Conservation (phyloP, 2,329 filamentous ascomycete species). For the Penicillium sumatraense region DNA sequence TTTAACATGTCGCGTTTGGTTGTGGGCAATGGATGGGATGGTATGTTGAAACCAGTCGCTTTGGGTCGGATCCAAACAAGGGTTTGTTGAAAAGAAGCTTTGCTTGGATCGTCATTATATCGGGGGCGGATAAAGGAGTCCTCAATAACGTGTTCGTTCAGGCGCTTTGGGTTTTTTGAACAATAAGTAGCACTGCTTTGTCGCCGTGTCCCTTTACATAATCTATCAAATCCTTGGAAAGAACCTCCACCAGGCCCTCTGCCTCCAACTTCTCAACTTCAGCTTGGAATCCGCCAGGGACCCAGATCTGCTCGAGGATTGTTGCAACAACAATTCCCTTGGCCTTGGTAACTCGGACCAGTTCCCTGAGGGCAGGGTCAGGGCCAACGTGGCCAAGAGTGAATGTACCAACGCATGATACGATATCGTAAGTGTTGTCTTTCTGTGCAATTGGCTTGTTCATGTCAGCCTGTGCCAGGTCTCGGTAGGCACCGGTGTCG, state of each 20-base stretch:
- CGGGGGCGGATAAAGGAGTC: background rate
- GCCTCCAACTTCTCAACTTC: conserved; percentile 47
- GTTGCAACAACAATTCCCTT: conserved; percentile 58
- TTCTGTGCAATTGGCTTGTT: conserved; percentile 47
- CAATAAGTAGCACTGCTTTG: conserved; percentile 32
- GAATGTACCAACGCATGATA: conserved; percentile 60
- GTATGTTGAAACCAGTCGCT: conserved; percentile 6
- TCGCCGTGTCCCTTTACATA: conserved; percentile 36
- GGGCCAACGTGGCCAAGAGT: conserved; percentile 62
- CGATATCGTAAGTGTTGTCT: conserved; percentile 54
- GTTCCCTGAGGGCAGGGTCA: conserved; percentile 52
- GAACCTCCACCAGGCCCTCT: conserved; percentile 41
- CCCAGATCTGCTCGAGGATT: conserved; percentile 57
- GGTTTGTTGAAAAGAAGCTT: conserved; percentile 3
- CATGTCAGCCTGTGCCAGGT: conserved; percentile 53
- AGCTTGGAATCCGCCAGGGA: conserved; percentile 52
- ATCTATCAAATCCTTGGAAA: conserved; percentile 31
- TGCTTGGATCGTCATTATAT: conserved; percentile 21
- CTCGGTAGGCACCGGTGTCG: conserved; percentile 54
- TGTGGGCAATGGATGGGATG: background rate
- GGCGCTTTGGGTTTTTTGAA: conserved; percentile 31
- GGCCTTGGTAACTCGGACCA: conserved; percentile 54
- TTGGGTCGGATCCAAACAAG: conserved; percentile 1
- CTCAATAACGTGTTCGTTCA: conserved; percentile 29
- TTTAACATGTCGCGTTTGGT: background rate